Evolutionary conservation across 1,284 basidiomycete species (phyloP), one percentile per base, ranked within the genome.

Genomic region (Rhodofomes roseus): DNA sequence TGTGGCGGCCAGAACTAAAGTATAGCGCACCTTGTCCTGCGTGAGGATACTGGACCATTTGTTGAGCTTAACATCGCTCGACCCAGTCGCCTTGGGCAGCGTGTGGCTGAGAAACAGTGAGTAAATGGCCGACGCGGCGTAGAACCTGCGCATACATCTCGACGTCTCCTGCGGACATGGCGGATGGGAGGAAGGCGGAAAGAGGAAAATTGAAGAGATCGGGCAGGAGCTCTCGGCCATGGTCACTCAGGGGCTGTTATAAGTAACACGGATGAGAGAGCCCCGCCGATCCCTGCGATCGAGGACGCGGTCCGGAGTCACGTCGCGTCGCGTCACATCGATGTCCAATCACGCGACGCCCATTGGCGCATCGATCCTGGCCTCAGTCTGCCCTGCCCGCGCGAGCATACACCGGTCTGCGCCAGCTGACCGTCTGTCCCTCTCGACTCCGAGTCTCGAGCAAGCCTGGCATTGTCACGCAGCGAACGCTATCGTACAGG

Each of bases 41-140:
- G 90, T 92, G 55, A 92, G 63, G 61, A 82, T 80, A 61, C 79
- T 73, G 53, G 89, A 92, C 61, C 85, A 79, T 72, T 84, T 92
- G 76, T 93, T 93, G 63, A 93, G 76, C 66, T 82, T 81, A 12
- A 67, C 76, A 60, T 66, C 68, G 69, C 54, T 78, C 62, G 56
- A 71, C 57, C 64, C 77, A 76, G 73, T 63, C 7, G 74, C 60
- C 68, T 74, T 79, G 53, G 75, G 67, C 46, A 82, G 61, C 29
- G 75, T 65, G 55, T 83, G 81, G 59, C 81, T 82, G 40, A 60
- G 52, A 39, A 2, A 22, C 12, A 27, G 61, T 54, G 65, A 40
- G 27, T 46, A 34, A 57, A 9, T 36, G 4, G 18, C 56, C 9
- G 56, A 36, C 9, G 2, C 25, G 6, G 25, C 16, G 11, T 18